These are phyloP conservation scores for Volvox carteri DNA, from an alignment of 163 green algal species.

Conservation along the genomic window DNA sequence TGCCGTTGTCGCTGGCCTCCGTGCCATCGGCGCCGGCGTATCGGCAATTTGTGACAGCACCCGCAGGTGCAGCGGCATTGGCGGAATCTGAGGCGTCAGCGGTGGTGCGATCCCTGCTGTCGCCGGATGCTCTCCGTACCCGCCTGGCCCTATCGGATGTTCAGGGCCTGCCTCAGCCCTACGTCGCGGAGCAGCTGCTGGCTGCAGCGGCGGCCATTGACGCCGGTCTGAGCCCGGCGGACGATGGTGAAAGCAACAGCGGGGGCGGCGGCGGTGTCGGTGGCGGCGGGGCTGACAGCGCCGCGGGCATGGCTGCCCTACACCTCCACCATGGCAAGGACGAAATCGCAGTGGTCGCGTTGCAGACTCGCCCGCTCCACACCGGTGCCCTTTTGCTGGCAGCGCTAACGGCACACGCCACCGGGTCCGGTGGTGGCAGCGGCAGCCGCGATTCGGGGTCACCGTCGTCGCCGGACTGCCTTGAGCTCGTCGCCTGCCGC, in stretches of 20 bases:
- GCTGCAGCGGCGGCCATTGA: neutral
- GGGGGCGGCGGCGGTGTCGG: neutral
- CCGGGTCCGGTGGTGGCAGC: neutral
- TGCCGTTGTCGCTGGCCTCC: conserved; percentile 13
- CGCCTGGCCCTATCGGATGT: neutral
- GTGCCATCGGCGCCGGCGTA: neutral
- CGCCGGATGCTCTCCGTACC: neutral
- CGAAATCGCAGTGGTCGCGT: conserved; percentile 29
- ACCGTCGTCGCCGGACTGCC: neutral
- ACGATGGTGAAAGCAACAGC: neutral
- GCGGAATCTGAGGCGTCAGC: neutral
- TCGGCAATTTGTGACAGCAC: too few relatives aligned
- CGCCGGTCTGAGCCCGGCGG: neutral
- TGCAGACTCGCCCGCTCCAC: conserved; percentile 42
- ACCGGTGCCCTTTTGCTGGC: conserved; percentile 30
- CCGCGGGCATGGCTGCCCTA: neutral
- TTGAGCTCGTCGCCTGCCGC: conserved; percentile 48
- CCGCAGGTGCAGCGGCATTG: too few relatives aligned
- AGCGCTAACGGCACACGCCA: conserved; percentile 29
- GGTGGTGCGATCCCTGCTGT: neutral
- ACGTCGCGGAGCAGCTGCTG: conserved; percentile 25
- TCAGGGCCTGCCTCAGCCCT: conserved; percentile 6
- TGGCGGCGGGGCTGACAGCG: neutral
- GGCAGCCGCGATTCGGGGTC: too few relatives aligned
- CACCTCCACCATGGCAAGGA: conserved; percentile 45